phyloP scores from a whole-genome alignment of 2,329 filamentous ascomycete species.

The Pezizomycotina sp. region DNA sequence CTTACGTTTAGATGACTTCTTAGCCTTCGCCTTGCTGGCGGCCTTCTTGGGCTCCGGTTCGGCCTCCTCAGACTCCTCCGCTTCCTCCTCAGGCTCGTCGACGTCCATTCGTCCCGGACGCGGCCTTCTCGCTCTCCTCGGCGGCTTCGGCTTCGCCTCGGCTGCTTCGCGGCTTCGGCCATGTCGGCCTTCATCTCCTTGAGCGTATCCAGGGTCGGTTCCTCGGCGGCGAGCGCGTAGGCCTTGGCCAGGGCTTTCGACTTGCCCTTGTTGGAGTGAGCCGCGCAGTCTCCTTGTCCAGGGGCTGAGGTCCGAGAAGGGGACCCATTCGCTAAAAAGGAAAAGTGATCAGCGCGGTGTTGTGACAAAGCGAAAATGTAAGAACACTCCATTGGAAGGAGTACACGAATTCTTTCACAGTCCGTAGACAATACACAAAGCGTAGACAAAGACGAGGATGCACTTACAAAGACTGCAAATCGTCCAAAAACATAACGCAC shows the following conservation, averaged over 20 bases:
- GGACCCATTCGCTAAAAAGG: slow-evolving; percentile 62
- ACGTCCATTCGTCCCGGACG: slow-evolving; percentile 22
- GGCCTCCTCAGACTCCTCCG: slow-evolving; percentile 32
- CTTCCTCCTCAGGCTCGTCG: slow-evolving; percentile 30
- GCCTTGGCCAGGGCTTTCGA: slow-evolving; percentile 67
- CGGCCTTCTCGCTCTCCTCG: slow-evolving; percentile 23
- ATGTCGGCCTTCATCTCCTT: slow-evolving; percentile 58
- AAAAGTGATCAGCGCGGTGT: slow-evolving; percentile 17
- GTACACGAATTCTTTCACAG: not conserved
- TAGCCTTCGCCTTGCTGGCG: slow-evolving; percentile 45
- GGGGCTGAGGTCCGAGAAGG: slow-evolving; percentile 64
- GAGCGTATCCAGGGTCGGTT: slow-evolving; percentile 63
- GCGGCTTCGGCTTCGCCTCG: slow-evolving; percentile 29
- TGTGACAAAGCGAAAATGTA: not conserved
- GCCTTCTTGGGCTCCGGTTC: slow-evolving; percentile 38
- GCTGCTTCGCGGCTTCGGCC: slow-evolving; percentile 37
- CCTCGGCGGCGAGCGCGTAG: slow-evolving; percentile 62
- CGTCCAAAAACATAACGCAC: slow-evolving; percentile 19
- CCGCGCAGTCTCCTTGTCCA: slow-evolving; percentile 58
- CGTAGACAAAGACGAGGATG: slow-evolving; percentile 1
- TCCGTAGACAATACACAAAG: slow-evolving; percentile 2
- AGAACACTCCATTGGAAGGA: not conserved
- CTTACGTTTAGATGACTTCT: slow-evolving; percentile 43
- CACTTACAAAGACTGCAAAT: slow-evolving; percentile 46
- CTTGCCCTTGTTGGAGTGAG: slow-evolving; percentile 52